These are phyloP conservation scores for Periconia sp. DNA, from an alignment of 2,329 filamentous ascomycete species.

Conservation along the genomic window DNA sequence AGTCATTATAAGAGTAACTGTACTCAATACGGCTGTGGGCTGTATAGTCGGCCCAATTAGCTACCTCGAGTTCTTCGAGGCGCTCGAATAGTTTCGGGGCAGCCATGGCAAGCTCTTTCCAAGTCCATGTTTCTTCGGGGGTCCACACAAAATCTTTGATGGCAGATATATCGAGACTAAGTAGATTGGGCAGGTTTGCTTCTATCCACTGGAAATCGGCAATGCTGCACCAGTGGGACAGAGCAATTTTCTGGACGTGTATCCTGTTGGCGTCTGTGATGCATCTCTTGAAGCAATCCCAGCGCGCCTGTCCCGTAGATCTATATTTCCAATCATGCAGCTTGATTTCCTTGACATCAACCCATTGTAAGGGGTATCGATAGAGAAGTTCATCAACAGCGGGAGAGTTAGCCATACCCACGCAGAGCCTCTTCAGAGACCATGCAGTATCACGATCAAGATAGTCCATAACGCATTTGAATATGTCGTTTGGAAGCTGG, in stretches of 20 bases:
- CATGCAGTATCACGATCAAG: conserved; percentile 35
- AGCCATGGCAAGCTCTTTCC: conserved; percentile 34
- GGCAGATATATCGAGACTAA: conserved; percentile 35
- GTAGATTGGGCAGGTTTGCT: conserved; percentile 37
- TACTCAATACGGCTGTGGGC: conserved; percentile 41
- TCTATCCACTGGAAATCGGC: conserved; percentile 42
- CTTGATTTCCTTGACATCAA: conserved; percentile 34
- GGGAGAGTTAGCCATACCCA: conserved; percentile 32
- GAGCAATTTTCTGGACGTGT: conserved; percentile 37
- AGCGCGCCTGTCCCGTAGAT: conserved; percentile 26
- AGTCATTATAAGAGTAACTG: conserved; percentile 41
- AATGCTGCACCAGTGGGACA: conserved; percentile 40
- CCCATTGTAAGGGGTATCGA: conserved; percentile 32
- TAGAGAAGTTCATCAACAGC: conserved; percentile 36
- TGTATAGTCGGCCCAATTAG: conserved; percentile 42
- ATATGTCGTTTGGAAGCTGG: conserved; percentile 39
- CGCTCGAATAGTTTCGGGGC: conserved; percentile 34
- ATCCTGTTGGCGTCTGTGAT: conserved; percentile 34
- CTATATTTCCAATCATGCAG: conserved; percentile 39
- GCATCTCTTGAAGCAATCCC: conserved; percentile 34
- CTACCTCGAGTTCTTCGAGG: conserved; percentile 37
- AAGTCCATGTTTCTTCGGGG: conserved; percentile 41
- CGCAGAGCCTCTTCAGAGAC: conserved; percentile 36
- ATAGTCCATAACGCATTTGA: conserved; percentile 40
- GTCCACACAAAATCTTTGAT: conserved; percentile 44